Evolutionary conservation across 805 yeast species (phyloP).

Genomic region (Hanseniaspora occidentalis): DNA sequence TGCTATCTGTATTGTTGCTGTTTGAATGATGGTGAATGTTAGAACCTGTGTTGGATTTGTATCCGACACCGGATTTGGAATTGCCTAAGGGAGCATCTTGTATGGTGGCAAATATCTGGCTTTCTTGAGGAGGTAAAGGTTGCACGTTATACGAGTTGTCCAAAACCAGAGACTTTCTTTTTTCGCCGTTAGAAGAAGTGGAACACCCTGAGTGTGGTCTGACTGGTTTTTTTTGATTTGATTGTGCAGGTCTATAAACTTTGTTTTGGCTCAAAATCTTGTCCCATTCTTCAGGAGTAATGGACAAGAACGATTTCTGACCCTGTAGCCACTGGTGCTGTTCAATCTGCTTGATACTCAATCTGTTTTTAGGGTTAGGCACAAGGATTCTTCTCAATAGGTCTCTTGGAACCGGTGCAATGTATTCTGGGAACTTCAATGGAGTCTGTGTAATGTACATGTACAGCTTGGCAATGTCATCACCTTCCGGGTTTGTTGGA

Average conservation of each 20-base stretch:
- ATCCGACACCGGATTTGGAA: too few species aligned
- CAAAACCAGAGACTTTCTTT: conserved; percentile 24
- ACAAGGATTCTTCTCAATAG: conserved; percentile 72
- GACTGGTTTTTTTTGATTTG: conserved; percentile 9
- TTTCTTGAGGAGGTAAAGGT: conserved; percentile 59
- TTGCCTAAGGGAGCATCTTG: conserved; percentile 12
- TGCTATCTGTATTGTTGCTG: too few species aligned
- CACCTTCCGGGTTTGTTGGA: conserved; percentile 91
- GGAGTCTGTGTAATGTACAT: conserved; percentile 87
- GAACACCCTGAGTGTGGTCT: conserved; percentile 28
- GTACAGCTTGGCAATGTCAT: conserved; percentile 81
- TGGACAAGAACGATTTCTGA: conserved; percentile 68
- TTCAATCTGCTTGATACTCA: conserved; percentile 54
- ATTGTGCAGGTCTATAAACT: conserved; percentile 15
- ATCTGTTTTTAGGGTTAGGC: conserved; percentile 71
- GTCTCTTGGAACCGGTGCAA: conserved; percentile 84
- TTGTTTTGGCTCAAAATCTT: conserved; percentile 26
- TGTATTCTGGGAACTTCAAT: conserved; percentile 88
- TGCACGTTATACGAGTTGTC: conserved; percentile 29
- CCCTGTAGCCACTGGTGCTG: conserved; percentile 84
- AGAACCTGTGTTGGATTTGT: too few species aligned
- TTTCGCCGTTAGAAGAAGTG: conserved; percentile 29
- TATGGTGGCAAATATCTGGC: conserved; percentile 47
- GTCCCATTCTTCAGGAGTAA: conserved; percentile 90
- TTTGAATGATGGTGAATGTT: too few species aligned